These are phyloP conservation scores for Globisporangium yorkense DNA, from an alignment of 352 stramenopile genomes.

Conservation along the genomic window DNA sequence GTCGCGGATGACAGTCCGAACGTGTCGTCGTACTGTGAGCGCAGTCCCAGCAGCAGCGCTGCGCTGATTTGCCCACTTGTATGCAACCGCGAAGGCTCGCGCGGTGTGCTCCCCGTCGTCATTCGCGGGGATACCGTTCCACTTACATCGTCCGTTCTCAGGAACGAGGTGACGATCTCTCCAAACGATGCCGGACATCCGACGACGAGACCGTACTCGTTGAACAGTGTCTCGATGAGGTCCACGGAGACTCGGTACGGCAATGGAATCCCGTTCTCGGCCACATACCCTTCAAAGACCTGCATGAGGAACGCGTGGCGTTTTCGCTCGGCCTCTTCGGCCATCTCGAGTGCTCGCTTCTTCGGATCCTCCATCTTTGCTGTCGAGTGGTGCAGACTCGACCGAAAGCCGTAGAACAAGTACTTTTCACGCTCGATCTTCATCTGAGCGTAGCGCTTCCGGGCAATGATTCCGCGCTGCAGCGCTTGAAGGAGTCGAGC, in stretches of 20 bases:
- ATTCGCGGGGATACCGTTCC: neutral
- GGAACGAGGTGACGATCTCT: constrained; percentile 27
- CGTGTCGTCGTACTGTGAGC: constrained; percentile 57
- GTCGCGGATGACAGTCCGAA: constrained; percentile 42
- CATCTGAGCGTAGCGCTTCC: constrained; percentile 46
- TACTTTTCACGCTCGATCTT: constrained; percentile 54
- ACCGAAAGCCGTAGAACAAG: constrained; percentile 62
- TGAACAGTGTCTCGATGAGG: constrained; percentile 36
- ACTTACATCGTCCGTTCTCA: neutral
- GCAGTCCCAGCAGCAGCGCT: constrained; percentile 42
- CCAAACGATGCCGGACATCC: constrained; percentile 47
- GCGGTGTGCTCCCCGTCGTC: neutral
- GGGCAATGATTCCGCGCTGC: constrained; percentile 55
- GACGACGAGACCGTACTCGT: constrained; percentile 59
- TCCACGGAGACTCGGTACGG: constrained; percentile 29
- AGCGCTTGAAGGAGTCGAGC: constrained; percentile 60
- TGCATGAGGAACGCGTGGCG: constrained; percentile 67
- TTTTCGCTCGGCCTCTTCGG: constrained; percentile 30
- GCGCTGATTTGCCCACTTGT: constrained; percentile 40
- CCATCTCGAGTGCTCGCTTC: constrained; percentile 26
- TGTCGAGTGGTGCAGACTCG: constrained; percentile 42
- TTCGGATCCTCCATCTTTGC: constrained; percentile 35
- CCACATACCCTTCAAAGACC: constrained; percentile 47
- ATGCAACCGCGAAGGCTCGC: constrained; percentile 16
- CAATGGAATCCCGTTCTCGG: constrained; percentile 27